phyloP scores from a whole-genome alignment of 306 rosid species.

The Erythrophleum fordii region DNA sequence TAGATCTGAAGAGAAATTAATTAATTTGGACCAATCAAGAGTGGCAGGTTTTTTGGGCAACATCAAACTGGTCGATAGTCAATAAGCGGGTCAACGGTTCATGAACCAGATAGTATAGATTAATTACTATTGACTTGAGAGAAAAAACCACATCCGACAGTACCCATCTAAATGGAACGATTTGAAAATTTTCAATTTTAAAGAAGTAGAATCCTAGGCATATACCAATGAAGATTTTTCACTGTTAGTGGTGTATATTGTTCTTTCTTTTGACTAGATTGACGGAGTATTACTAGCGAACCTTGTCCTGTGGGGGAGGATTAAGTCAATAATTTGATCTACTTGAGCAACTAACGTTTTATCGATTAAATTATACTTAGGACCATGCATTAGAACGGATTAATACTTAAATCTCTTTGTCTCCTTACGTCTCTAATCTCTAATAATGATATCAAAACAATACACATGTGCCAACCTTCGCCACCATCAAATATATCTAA shows the following conservation, averaged over 20 bases:
- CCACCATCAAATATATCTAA: not conserved
- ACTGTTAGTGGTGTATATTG: not conserved
- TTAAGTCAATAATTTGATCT: constrained; percentile 38
- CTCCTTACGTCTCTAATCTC: not conserved
- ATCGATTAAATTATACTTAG: constrained; percentile 9
- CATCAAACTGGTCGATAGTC: not conserved
- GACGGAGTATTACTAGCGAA: not conserved
- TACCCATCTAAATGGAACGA: not conserved
- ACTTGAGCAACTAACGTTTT: constrained; percentile 30
- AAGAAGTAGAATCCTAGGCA: not conserved
- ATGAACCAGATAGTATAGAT: constrained; percentile 40
- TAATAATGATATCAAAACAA: constrained; percentile 18
- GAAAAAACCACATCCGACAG: constrained; percentile 4
- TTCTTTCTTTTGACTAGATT: not conserved
- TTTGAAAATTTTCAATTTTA: not conserved
- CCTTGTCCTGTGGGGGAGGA: not conserved
- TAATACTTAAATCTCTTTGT: not conserved
- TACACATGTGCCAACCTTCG: constrained; percentile 14
- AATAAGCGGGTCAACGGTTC: constrained; percentile 40
- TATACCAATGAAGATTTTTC: not conserved
- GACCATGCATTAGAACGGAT: constrained; percentile 23
- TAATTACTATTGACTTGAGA: not conserved
- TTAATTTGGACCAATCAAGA: not conserved
- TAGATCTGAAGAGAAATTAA: not conserved
- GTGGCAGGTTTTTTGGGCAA: not conserved